These are phyloP conservation scores for Trypanosoma brucei DNA, from an alignment of 208 protist species.

Conservation along the genomic window DNA sequence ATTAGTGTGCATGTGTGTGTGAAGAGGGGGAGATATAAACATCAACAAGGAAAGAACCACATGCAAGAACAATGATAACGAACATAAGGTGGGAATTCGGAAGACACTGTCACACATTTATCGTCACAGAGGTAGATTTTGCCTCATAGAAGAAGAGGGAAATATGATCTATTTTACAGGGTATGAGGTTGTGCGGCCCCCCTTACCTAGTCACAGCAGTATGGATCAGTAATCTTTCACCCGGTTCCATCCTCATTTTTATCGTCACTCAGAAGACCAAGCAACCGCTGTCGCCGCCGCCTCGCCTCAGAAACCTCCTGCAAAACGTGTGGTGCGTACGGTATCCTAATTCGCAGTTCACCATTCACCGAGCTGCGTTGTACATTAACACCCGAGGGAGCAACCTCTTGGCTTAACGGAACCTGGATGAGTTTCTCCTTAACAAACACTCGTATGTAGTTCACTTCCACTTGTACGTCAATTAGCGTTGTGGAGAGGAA, in stretches of 20 bases:
- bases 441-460: constrained; percentile 84
- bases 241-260: background rate
- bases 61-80: constrained; percentile 1
- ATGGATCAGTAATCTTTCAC: background rate
- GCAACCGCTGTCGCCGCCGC: constrained; percentile 4
- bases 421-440: constrained; percentile 94
- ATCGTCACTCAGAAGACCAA: background rate
- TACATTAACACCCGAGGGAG: constrained; percentile 48
- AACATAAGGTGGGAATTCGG: background rate
- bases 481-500: constrained; percentile 94
- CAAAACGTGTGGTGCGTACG: constrained; percentile 43
- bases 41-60: background rate
- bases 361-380: constrained; percentile 78
- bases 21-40: too few relatives aligned
- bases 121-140: too few relatives aligned
- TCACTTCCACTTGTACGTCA: constrained; percentile 89
- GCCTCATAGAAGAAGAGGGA: too few relatives aligned
- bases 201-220: too few relatives aligned
- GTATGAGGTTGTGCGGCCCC: too few relatives aligned
- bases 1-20: too few relatives aligned
- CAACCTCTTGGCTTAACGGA: constrained; percentile 78
- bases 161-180: too few relatives aligned
- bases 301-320: constrained; percentile 27
- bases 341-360: constrained; percentile 78
- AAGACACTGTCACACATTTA: too few relatives aligned